Percentiles rank a stretch among this genome's conserved stretches.
These are phyloP conservation scores for Thelephora aurantiotincta DNA, from an alignment of 768 basidiomycete genomes.

Conservation along the genomic window DNA sequence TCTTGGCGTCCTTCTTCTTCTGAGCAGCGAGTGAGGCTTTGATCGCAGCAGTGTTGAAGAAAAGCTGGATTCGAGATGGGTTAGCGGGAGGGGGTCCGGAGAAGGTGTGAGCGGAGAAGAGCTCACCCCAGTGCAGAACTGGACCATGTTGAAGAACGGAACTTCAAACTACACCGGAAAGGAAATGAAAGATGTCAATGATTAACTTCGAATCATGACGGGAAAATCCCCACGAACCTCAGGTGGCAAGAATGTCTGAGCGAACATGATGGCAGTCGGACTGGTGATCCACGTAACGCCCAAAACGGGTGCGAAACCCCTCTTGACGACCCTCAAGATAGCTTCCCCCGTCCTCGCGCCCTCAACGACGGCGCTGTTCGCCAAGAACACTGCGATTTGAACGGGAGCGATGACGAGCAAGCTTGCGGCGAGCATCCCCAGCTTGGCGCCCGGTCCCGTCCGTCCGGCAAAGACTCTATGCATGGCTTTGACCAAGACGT, in stretches of 20 bases:
- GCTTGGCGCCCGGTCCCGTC: slow-evolving; percentile 43
- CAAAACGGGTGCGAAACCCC: slow-evolving; percentile 62
- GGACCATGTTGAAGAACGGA: slow-evolving; percentile 71
- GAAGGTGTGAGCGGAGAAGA: background rate
- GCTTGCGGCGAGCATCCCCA: slow-evolving; percentile 63
- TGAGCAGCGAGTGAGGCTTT: slow-evolving; percentile 45
- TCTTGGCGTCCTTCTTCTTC: slow-evolving; percentile 26
- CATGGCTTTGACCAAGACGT: slow-evolving; percentile 55
- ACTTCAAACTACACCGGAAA: slow-evolving; percentile 52
- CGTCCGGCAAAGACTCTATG: slow-evolving; percentile 70
- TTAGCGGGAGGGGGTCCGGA: background rate
- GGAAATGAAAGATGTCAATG: background rate
- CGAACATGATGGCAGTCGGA: slow-evolving; percentile 58
- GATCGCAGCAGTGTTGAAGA: slow-evolving; percentile 39
- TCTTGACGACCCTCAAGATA: slow-evolving; percentile 51
- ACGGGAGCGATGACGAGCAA: slow-evolving; percentile 69
- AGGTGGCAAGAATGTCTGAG: slow-evolving; percentile 67
- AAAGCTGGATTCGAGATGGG: slow-evolving; percentile 29
- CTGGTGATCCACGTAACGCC: slow-evolving; percentile 64
- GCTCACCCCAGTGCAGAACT: slow-evolving; percentile 64
- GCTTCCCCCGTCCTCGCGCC: slow-evolving; percentile 59
- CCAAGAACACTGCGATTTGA: slow-evolving; percentile 60
- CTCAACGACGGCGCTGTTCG: slow-evolving; percentile 73
- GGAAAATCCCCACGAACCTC: slow-evolving; percentile 31
- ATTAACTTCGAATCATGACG: no score